Evolutionary conservation across 83 land plant species (phyloP), one percentile per base, ranked within the genome.

Genomic region (Diphasiastrum complanatum): DNA sequence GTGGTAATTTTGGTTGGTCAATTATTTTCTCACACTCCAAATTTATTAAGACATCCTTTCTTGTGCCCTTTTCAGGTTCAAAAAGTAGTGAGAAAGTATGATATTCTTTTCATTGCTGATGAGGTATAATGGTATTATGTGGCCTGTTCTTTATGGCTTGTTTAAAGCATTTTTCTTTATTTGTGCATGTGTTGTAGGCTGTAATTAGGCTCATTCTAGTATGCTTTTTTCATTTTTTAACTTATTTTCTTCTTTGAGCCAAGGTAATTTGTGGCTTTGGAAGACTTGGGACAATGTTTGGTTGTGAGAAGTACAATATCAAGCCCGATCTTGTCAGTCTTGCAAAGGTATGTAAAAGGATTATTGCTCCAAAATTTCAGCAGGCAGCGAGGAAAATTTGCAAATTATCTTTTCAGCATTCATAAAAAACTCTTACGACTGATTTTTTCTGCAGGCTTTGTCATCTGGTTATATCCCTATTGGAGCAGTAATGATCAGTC

Each of bases 251-350:
- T 49, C 33, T 50, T 28, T 47, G 65, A 20, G 61, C 5, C n/a
- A 20, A 90, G 97, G 97, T 91, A 19, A 80, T 93, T 14, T 89
- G 97, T 71, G 99, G 89, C n/a, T 93, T 93, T 77, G 99, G 99
- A 68, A 83, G 99, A 70, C 76, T 93, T 6, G 99, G 99, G 5
- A 76, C 96, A 46, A 93, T 89, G 96, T 93, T 81, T 78, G 99
- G 92, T n/a, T 89, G 96, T 73, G 99, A 89, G 47, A 85, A 83
- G 67, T 93, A 78, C 58, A 73, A 72, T 40, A 93, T 93, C 50
- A 78, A 89, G 47, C 99, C 99, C 3, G 99, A 93, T 63, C 96
- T 93, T 73, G 99, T 93, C 4, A 81, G 89, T n/a, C 31, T 93
- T n/a, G 99, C 99, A 41, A 93, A 93, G 82, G 99, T 93, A 51